Evolutionary conservation across 805 yeast species (phyloP), one percentile per base, ranked within the genome.

Genomic region (Candida khao-thaluensis): DNA sequence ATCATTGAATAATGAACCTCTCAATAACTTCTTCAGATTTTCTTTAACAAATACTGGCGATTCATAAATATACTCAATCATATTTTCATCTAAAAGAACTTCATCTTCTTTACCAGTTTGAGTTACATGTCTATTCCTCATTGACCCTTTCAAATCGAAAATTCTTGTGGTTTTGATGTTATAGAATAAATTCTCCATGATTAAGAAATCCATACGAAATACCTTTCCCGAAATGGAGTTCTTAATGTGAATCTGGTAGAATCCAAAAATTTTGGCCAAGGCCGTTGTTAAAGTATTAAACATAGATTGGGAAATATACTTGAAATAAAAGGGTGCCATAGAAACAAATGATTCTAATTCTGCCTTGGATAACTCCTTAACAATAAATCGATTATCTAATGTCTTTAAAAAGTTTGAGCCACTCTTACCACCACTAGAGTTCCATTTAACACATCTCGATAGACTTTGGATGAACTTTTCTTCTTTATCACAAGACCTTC

Each of bases 41-140:
- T 91, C 97, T 42, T 91, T 72, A 5, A 93, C 95, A 69, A 88
- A 95, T 25, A 93, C 75, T 0, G 99, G 99, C 17, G 95, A 83
- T 58, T 93, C 99, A 54, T 88, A 93, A 43, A 95, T 91, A 57
- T 88, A 93, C 56, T 93, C 99, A 44, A 93, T 95, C 99, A 93
- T 93, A 56, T 93, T 93, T 53, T 93, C 99, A 61, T 93, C 99
- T 40, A 93, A 64, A 17, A 93, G 65, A 1, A 93, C 99, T 60
- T 93, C 98, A 54, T 93, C 89, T 46, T 85, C 96, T 54, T 80
- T 82, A 5, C 99, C 99, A 0, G 99, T 95, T 58, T 91, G 96
- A 50, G 90, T 84, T 25, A 91, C 99, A 54, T 91, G 97, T 48
- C 99, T 73, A 60, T 93, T 93, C 45, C 99, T 71, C 98, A 93